Evolutionary conservation across 306 rosid genomes (phyloP), one percentile per base, ranked within the genome.

Genomic region (Fagus crenata): DNA sequence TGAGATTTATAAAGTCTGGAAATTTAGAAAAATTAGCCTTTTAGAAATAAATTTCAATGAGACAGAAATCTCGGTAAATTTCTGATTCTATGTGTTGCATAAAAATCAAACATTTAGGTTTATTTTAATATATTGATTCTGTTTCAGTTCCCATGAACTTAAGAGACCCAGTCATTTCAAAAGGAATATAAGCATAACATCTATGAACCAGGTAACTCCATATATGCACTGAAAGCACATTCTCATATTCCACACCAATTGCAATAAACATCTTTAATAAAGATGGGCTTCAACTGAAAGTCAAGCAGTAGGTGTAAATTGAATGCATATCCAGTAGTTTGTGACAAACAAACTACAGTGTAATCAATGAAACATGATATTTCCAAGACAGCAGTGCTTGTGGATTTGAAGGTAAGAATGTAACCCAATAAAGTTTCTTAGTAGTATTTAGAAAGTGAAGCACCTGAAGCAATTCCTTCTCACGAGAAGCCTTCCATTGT

Each of bases 381-480:
- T 32, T 17, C 42, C 8, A 41, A 68, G 18, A 31, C 31, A 68
- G 46, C 46, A 0, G 40, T 15, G 14, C 13, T 41, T 63, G 32
- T 49, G 8, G 22, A 53, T 1, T 51, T 39, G 6, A 54, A 53
- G 37, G 33, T 60, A 74, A 67, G 39, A 75, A 28, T 56, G 41
- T 80, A 18, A 67, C 41, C 64, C 42, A 53, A 63, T n/a, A 14
- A 36, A 11, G 9, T 43, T 9, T 77, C 41, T 8, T 3, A 46
- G 51, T 46, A 46, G n/a, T 14, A 13, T 4, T 22, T 9, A 61
- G 70, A 67, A 81, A 80, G 74, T 37, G 72, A 86, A 85, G 70
- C 69, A 88, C 97, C 94, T 91, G 97, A 67, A 91, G 89, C 71
- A 91, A 84, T 79, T 91, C 97, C 88, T 86, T 91, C 80, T 91